Conservation (phyloP, 352 stramenopile genomes). For the Phytopythium vexans region DNA sequence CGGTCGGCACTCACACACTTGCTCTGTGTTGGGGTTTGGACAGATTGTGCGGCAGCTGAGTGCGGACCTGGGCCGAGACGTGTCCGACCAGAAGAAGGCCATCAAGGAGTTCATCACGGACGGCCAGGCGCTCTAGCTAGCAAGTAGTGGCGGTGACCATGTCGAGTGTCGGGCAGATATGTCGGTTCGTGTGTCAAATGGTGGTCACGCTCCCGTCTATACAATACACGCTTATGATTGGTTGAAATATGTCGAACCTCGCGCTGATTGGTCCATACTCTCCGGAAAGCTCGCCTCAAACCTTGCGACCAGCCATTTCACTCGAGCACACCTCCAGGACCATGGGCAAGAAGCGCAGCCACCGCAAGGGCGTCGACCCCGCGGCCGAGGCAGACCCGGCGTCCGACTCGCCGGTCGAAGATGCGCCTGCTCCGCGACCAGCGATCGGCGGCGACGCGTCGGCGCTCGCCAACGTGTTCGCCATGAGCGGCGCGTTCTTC, state of each 20-base stretch:
- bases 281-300: neutral
- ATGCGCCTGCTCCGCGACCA: constrained; percentile 19
- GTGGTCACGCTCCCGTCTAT: constrained; percentile 4
- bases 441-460: constrained; percentile 16
- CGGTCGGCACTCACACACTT: neutral
- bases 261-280: neutral
- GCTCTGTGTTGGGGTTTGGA: neutral
- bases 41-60: constrained; percentile 76
- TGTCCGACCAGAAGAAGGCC: constrained; percentile 67
- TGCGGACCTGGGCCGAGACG: constrained; percentile 57
- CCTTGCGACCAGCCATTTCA: neutral
- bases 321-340: neutral
- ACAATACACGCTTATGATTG: constrained; percentile 11
- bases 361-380: constrained; percentile 4
- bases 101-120: constrained; percentile 81
- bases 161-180: neutral
- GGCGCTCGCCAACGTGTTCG: constrained; percentile 50
- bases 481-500: constrained; percentile 54
- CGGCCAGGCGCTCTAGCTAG: constrained; percentile 17
- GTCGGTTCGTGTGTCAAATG: neutral
- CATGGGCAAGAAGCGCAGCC: constrained; percentile 43
- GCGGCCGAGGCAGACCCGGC: constrained; percentile 4
- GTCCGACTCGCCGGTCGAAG: constrained; percentile 11
- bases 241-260: constrained; percentile 5
- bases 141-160: neutral